These are phyloP conservation scores for Albizia julibrissin DNA, from an alignment of 306 rosid species.

Conservation along the genomic window DNA sequence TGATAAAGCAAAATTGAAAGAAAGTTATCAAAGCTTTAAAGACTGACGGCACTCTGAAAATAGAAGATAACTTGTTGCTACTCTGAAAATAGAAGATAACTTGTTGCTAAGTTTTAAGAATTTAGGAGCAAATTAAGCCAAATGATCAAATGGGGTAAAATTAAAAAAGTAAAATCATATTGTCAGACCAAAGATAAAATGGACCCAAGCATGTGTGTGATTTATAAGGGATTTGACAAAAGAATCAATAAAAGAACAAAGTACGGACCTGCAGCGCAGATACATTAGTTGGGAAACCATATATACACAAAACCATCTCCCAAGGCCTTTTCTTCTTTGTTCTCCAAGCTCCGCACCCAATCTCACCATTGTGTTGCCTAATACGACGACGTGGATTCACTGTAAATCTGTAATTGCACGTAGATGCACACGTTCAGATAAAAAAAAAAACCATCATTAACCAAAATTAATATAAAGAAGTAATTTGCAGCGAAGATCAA, in stretches of 20 bases:
- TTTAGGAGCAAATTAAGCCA: conserved; percentile 22
- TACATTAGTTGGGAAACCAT: conserved; percentile 88
- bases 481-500: neutral
- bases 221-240: neutral
- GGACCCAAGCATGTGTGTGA: neutral
- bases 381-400: conserved; percentile 91
- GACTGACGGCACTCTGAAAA: neutral
- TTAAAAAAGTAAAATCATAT: neutral
- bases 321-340: conserved; percentile 87
- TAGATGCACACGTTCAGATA: neutral
- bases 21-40: conserved; percentile 9
- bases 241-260: neutral
- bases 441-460: conserved; percentile 1
- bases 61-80: neutral
- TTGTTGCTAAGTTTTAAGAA: neutral
- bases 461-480: neutral
- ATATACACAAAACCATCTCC: conserved; percentile 95
- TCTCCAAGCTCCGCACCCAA: conserved; percentile 82
- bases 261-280: conserved; percentile 86
- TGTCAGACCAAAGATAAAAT: neutral
- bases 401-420: conserved; percentile 65
- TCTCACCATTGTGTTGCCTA: conserved; percentile 95
- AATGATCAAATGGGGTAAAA: neutral
- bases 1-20: neutral
- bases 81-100: neutral